Percentiles rank a stretch among this genome's conserved stretches.
Evolutionary conservation across 164 flowering plant species (phyloP).

Genomic region (Berberis vulgaris): DNA sequence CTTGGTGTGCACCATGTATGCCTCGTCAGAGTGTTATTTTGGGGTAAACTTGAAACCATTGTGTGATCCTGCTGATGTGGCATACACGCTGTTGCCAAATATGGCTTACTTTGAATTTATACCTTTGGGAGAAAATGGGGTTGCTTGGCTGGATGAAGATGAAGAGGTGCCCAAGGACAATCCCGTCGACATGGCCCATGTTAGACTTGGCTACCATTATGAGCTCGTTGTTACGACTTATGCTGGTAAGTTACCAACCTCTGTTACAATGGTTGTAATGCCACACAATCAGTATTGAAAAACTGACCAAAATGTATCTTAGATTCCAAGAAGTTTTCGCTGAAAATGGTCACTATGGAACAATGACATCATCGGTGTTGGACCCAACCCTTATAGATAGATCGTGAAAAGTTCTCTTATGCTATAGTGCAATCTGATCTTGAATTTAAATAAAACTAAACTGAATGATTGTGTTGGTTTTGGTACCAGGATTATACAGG

Average conservation of each 20-base stretch:
- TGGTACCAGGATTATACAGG: constrained; percentile 47
- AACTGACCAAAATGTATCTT: no score
- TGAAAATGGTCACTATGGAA: no score
- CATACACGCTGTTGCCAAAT: constrained; percentile 70
- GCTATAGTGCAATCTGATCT: not conserved
- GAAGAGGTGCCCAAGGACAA: constrained; percentile 24
- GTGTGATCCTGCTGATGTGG: constrained; percentile 50
- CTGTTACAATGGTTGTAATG: no score
- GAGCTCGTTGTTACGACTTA: constrained; percentile 81
- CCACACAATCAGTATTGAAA: no score
- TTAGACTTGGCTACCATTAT: constrained; percentile 49
- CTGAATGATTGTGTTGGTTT: not conserved
- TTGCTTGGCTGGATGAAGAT: constrained; percentile 27
- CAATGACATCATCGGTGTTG: no score
- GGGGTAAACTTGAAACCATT: constrained; percentile 77
- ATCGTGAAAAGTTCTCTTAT: no score
- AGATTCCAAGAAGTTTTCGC: no score
- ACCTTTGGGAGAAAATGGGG: constrained; percentile 44
- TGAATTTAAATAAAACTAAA: not conserved
- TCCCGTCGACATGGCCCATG: constrained; percentile 53
- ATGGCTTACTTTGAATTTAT: constrained; percentile 48
- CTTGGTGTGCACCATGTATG: constrained; percentile 65
- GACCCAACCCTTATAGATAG: no score
- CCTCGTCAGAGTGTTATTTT: constrained; percentile 77
- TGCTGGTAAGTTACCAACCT: constrained; percentile 41